Base-by-base conservation (phyloP, 257 asterid species). In the Eustoma russellianum region DNA sequence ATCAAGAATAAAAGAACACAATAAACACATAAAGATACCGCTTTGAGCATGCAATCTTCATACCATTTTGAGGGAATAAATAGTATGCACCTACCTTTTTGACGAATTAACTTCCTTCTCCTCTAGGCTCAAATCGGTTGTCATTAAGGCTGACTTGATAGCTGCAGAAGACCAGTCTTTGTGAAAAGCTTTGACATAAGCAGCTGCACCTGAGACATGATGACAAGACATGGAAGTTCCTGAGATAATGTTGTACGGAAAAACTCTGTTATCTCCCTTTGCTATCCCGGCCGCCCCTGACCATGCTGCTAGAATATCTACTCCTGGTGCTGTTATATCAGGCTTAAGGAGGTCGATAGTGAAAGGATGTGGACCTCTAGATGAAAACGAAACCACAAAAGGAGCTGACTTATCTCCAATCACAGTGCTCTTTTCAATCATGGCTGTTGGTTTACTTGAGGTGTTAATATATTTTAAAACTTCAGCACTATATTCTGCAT, bases 201-300 rank as follows among this genome's bases (percentile, higher is more conserved):
- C 78, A 13, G 88, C 94, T 4, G 85, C 85, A 0, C 70, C 94
- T 1, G 86, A 66, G 19, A 78, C 94, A 46, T 81, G 94, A 1
- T 92, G 91, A 49, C 92, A 85, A 14, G 92, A 55, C 94, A 85
- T 85, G 16, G 92, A 85, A 17, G 92, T 81, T 6, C 91, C 88
- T 0, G 83, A 81, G 8, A 74, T 63, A 2, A 85, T 79, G 71
- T 85, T 85, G 57, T 60, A 85, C 0, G 81, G 70, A 50, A 73
- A 79, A 0, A 70, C 62, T 33, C 88, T 56, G 0, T 47, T 57
- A 48, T 81, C 94, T 0, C 9, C 12, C 55, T 77, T 85, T 0
- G 85, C 74, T 13, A 79, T 64, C 0, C 71, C 65, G 0, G 75
- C 64, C 1, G 73, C 80, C 51, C 55, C 80, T 0, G 94, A 77